Conservation (phyloP, 2,329 filamentous ascomycete genomes). For the Bipolaris sorokiniana region DNA sequence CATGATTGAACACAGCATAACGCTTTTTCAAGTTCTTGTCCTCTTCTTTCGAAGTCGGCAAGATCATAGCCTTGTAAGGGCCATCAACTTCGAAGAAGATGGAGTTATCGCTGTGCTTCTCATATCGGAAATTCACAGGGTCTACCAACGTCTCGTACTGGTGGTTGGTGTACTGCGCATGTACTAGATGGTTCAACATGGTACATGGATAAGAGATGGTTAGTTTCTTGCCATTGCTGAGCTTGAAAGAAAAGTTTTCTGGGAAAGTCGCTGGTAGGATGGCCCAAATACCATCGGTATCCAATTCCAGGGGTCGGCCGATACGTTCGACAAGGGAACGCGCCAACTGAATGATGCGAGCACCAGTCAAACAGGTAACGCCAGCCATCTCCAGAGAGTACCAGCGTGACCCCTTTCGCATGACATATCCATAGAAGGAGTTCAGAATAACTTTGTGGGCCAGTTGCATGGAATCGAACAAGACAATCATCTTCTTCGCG, state of each 20-base stretch:
- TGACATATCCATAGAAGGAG: slow-evolving; percentile 99
- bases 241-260: slow-evolving; percentile 91
- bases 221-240: slow-evolving; percentile 95
- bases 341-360: slow-evolving; percentile 95
- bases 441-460: slow-evolving; percentile 99
- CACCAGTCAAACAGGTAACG: slow-evolving; percentile 95
- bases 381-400: slow-evolving; percentile 99
- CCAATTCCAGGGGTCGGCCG: slow-evolving; percentile 88
- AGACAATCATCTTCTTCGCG: slow-evolving; percentile 97
- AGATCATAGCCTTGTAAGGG: slow-evolving; percentile 95
- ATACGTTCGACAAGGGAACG: slow-evolving; percentile 91
- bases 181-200: slow-evolving; percentile 98
- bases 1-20: slow-evolving; percentile 98
- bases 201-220: slow-evolving; percentile 98
- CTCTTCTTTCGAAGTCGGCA: slow-evolving; percentile 97
- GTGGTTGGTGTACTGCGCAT: slow-evolving; percentile 93
- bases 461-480: slow-evolving; percentile 94
- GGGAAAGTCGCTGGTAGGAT: slow-evolving; percentile 96
- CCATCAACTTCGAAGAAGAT: slow-evolving; percentile 99
- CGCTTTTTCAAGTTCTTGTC: slow-evolving; percentile 99
- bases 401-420: slow-evolving; percentile 98
- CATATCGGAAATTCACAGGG: slow-evolving; percentile 80
- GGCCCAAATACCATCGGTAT: slow-evolving; percentile 99
- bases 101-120: slow-evolving; percentile 97
- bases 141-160: slow-evolving; percentile 94